phyloP scores from a whole-genome alignment of 2,329 filamentous ascomycete genomes.

The Paraconiothyrium brasiliense region DNA sequence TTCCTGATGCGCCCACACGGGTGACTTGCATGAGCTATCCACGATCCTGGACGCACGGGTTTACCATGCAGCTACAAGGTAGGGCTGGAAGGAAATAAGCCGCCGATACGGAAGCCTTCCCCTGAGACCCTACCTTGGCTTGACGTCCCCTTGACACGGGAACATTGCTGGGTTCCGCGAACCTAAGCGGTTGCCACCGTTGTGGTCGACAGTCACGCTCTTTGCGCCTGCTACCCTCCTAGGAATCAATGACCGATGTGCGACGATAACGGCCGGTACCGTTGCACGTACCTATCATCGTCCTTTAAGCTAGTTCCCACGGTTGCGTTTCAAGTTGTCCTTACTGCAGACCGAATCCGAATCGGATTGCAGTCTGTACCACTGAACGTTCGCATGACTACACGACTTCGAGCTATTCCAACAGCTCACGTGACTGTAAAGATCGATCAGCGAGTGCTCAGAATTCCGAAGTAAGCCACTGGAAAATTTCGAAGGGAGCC shows the following conservation, averaged over 20 bases:
- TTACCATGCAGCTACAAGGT: constrained; percentile 19
- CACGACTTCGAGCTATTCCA: constrained; percentile 13
- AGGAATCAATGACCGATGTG: constrained; percentile 37
- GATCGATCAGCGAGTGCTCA: constrained; percentile 13
- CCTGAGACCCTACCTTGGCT: constrained; percentile 8
- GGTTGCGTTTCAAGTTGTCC: constrained; percentile 32
- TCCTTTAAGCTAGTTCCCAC: constrained; percentile 28
- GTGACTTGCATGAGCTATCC: constrained; percentile 40
- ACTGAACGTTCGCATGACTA: constrained; percentile 29
- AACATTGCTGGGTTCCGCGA: constrained; percentile 5
- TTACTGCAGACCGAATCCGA: constrained; percentile 35
- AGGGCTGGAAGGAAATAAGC: constrained; percentile 3
- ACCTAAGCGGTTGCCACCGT: constrained; percentile 20
- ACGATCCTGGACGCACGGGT: constrained; percentile 22
- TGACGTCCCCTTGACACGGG: constrained; percentile 9
- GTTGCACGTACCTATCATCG: constrained; percentile 33
- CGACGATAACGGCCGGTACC: constrained; percentile 35
- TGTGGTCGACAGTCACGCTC: constrained; percentile 6
- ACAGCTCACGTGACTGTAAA: constrained; percentile 29
- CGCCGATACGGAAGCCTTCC: not conserved
- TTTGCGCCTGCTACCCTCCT: constrained; percentile 16
- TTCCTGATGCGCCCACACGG: constrained; percentile 38
- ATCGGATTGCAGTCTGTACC: constrained; percentile 32
- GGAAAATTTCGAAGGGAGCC: constrained; percentile 19
- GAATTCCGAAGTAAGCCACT: constrained; percentile 45